These are phyloP conservation scores for Nicotiana knightiana DNA, from an alignment of 257 asterid genomes.

Conservation along the genomic window DNA sequence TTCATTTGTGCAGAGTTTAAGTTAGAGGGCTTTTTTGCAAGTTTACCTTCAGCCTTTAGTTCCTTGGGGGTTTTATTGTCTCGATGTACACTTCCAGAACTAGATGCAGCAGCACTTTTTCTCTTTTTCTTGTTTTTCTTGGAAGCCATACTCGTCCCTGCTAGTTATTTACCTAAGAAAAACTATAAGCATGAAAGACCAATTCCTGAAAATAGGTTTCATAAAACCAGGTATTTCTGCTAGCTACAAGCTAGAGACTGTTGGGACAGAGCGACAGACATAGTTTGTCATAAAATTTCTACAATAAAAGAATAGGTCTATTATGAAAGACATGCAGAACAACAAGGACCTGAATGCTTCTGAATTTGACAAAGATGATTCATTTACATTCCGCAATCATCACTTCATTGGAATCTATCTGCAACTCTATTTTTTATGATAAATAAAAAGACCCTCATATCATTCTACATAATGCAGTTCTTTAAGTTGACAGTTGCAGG, in stretches of 20 bases:
- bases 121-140: constrained; percentile 23
- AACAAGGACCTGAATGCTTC: background rate
- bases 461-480: background rate
- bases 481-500: background rate
- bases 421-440: background rate
- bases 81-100: background rate
- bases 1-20: constrained; percentile 28
- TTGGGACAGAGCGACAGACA: background rate
- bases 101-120: constrained; percentile 16
- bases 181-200: background rate
- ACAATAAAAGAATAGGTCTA: background rate
- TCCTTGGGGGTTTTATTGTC: constrained; percentile 3
- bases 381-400: background rate
- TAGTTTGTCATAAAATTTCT: background rate
- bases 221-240: background rate
- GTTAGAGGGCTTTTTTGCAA: constrained; percentile 26
- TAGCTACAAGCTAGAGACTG: background rate
- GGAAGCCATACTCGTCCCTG: constrained; percentile 33
- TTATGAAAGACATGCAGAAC: background rate
- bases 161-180: background rate
- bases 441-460: background rate
- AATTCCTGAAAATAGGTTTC: background rate
- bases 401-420: background rate
- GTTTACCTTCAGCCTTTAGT: constrained; percentile 11
- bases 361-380: background rate